Evolutionary conservation across 345 rosid species (phyloP).

Genomic region (Acer yangbiense): DNA sequence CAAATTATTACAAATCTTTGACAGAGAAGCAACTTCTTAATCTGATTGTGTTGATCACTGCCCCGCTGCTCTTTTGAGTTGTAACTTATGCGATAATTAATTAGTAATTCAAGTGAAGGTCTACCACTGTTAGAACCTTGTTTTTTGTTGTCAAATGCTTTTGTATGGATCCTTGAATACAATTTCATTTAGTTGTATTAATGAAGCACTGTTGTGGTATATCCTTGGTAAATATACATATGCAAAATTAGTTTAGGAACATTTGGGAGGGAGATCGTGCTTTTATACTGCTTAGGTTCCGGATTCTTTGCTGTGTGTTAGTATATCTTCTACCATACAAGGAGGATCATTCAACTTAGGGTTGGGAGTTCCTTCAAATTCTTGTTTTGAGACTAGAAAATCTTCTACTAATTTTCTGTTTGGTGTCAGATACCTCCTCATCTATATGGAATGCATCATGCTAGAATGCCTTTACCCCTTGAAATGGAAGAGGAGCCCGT

Average conservation of each 20-base stretch:
- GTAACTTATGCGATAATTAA: background rate
- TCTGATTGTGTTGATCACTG: background rate
- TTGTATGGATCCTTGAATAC: background rate
- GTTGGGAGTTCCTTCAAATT: background rate
- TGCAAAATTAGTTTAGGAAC: background rate
- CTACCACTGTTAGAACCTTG: background rate
- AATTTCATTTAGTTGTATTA: background rate
- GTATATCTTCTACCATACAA: background rate
- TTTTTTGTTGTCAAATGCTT: background rate
- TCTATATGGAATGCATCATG: conserved; percentile 50
- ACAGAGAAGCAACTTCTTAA: background rate
- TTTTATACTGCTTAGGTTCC: background rate
- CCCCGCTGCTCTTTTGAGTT: background rate
- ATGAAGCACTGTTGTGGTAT: background rate
- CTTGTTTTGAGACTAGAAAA: conserved; percentile 1
- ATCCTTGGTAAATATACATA: background rate
- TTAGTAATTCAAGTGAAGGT: background rate
- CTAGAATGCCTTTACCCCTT: conserved; percentile 70
- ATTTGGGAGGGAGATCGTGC: background rate
- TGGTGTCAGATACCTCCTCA: conserved; percentile 42
- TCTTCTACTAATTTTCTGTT: background rate
- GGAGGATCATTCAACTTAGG: background rate
- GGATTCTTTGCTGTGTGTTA: background rate
- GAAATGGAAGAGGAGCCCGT: conserved; percentile 77
- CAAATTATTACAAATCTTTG: background rate